Evolutionary conservation across 192 early-diverging fungal genomes (phyloP), one percentile per base, ranked within the genome.

Genomic region (Coemansia reversa): DNA sequence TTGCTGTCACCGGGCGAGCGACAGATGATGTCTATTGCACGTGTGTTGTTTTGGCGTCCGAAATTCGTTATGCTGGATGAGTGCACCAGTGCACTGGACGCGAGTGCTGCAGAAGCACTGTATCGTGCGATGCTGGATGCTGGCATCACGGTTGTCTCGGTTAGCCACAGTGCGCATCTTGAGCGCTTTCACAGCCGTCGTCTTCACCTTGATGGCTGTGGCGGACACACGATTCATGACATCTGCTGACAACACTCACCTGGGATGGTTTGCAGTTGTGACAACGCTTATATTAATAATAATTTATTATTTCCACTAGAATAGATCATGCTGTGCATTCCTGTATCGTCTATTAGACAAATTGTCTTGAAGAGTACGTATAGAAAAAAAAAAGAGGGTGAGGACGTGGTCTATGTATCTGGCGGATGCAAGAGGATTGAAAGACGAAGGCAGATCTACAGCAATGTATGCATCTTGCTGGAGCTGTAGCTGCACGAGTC

Each of bases 111-210:
- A 60, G 58, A 62, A 2, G 57, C 65, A 24, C 76, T 91, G 39
- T 93, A 91, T 69, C 76, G 69, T 19, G 66, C 76, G 14, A 75
- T 87, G 24, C 83, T 87, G 42, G 76, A 87, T 29, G 65, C 80
- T 3, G 88, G 86, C 1, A 91, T 96, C 61, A 94, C 95, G 1
- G 72, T 94, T 7, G 87, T 98, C n/a, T 93, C 94, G 12, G 90
- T 99, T 23, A 91, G 90, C 5, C 97, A 99, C 62, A 85, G 92
- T 45, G 67, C 79, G 8, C 63, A 65, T 14, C 60, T 90, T 47
- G 63, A 70, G 22, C 73, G 65, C 18, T 86, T 83, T 62, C 90
- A 91, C 67, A 59, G 58, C 0, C 56, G 52, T 5, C 55, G 56
- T 3, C 66, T 90, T 35, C 42, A 60, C 9, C 57, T 89, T 16